Evolutionary conservation across 495 filamentous ascomycete genomes (phyloP).

Genomic region (Evansstolkia leycettana): DNA sequence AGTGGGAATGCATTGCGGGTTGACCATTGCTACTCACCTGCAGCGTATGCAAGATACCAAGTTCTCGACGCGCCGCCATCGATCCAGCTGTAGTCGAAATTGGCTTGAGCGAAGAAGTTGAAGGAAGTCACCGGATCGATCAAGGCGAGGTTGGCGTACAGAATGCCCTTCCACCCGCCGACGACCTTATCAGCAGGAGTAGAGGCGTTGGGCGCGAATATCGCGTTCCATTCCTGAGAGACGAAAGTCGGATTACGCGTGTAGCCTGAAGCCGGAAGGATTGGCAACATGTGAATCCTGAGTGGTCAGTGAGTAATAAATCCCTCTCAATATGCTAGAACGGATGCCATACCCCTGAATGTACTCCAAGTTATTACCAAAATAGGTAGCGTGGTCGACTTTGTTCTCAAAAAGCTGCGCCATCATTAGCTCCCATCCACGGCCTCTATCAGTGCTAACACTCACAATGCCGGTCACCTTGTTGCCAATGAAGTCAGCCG

Average conservation of each 20-base stretch:
- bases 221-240: conserved; percentile 71
- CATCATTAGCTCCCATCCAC: conserved; percentile 5
- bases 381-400: conserved; percentile 89
- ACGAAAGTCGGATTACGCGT: conserved; percentile 62
- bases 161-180: conserved; percentile 76
- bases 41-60: conserved; percentile 80
- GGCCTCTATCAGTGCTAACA: background rate
- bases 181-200: conserved; percentile 43
- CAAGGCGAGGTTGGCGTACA: conserved; percentile 73
- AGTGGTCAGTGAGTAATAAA: conserved; percentile 2
- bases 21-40: conserved; percentile 33
- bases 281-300: conserved; percentile 90
- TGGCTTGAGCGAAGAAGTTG: conserved; percentile 54
- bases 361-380: conserved; percentile 67
- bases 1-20: background rate
- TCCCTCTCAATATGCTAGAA: background rate
- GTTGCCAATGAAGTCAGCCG: conserved; percentile 64
- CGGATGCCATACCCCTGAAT: conserved; percentile 53
- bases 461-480: conserved; percentile 75
- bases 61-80: conserved; percentile 80
- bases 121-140: conserved; percentile 59
- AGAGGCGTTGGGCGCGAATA: conserved; percentile 42
- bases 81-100: conserved; percentile 61
- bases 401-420: conserved; percentile 84
- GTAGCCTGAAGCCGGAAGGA: conserved; percentile 58